Percentiles rank a stretch among this genome's conserved stretches.
Evolutionary conservation across 1,139 yeast species (phyloP).

Genomic region (Blastobotrys serpentis): DNA sequence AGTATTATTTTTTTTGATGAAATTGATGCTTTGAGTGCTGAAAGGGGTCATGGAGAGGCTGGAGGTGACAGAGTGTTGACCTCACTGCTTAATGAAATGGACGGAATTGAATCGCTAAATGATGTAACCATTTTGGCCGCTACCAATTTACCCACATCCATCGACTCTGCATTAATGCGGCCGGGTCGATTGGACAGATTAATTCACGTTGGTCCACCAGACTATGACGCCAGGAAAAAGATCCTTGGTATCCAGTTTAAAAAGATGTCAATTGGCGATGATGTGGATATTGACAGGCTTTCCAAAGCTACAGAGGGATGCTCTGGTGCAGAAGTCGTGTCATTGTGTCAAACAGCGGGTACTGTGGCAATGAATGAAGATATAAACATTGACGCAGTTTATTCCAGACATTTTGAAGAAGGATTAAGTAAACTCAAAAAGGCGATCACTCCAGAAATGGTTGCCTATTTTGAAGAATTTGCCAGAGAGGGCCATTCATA

Average conservation of each 20-base stretch:
- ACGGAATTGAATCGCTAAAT: slow-evolving; percentile 90
- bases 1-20: slow-evolving; percentile 92
- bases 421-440: slow-evolving; percentile 67
- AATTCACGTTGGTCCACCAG: slow-evolving; percentile 91
- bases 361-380: slow-evolving; percentile 85
- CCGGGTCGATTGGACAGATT: slow-evolving; percentile 95
- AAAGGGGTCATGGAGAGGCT: slow-evolving; percentile 62
- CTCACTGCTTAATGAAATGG: slow-evolving; percentile 86
- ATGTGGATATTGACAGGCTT: slow-evolving; percentile 50
- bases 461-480: slow-evolving; percentile 69
- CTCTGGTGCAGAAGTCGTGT: slow-evolving; percentile 94
- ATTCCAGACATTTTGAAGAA: slow-evolving; percentile 62
- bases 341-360: slow-evolving; percentile 94
- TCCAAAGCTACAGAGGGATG: slow-evolving; percentile 77
- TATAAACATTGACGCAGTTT: slow-evolving; percentile 53
- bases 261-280: slow-evolving; percentile 48
- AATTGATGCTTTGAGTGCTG: slow-evolving; percentile 85
- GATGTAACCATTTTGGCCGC: slow-evolving; percentile 95
- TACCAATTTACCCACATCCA: slow-evolving; percentile 89
- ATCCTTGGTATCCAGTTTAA: slow-evolving; percentile 67
- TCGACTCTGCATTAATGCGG: slow-evolving; percentile 85
- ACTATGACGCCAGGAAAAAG: slow-evolving; percentile 69
- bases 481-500: slow-evolving; percentile 35
- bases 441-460: slow-evolving; percentile 83
- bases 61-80: slow-evolving; percentile 87